These are phyloP conservation scores for Ilyonectria robusta DNA, from an alignment of 2,329 filamentous ascomycete genomes.

Conservation along the genomic window DNA sequence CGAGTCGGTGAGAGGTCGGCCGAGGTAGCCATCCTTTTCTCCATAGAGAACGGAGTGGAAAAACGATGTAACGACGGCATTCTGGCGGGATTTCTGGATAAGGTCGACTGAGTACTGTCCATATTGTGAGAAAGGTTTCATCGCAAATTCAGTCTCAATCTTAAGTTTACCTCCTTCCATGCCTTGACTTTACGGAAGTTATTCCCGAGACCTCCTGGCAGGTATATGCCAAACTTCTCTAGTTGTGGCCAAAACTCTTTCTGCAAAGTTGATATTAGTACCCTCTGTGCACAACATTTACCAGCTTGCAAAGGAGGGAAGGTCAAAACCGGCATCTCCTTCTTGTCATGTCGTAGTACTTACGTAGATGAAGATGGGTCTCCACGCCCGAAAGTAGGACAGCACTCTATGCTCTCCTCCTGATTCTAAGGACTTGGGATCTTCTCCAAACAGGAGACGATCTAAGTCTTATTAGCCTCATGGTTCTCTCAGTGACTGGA, in stretches of 20 bases:
- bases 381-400: conserved; percentile 12
- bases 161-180: conserved; percentile 2
- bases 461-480: background rate
- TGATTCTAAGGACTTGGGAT: conserved; percentile 1
- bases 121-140: background rate
- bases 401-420: conserved; percentile 9
- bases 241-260: conserved; percentile 12
- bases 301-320: no score
- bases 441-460: conserved; percentile 9
- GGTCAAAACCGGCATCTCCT: no score
- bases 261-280: background rate
- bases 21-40: background rate
- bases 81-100: conserved; percentile 5
- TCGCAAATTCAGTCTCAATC: no score
- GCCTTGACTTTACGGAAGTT: conserved; percentile 10
- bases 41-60: conserved; percentile 6
- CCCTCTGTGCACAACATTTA: no score
- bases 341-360: background rate
- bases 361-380: conserved; percentile 15
- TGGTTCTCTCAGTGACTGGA: background rate
- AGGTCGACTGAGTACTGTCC: conserved; percentile 15
- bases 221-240: background rate
- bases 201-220: background rate
- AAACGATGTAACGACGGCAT: conserved; percentile 4
- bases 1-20: conserved; percentile 3